Evolutionary conservation across 495 filamentous ascomycete species (phyloP).

Genomic region (Neurospora sp.): DNA sequence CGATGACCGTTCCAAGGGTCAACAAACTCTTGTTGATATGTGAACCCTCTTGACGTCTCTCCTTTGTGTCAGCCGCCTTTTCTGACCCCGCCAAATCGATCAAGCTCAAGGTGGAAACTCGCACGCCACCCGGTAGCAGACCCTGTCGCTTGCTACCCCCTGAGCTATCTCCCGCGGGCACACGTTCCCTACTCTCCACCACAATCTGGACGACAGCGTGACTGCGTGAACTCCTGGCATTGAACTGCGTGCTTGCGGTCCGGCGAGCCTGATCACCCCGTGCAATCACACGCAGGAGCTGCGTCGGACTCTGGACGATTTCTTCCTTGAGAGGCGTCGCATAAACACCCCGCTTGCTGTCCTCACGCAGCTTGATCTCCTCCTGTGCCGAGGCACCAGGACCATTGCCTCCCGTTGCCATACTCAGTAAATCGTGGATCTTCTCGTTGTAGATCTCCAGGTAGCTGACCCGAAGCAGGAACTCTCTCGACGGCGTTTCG

Average conservation of each 20-base stretch:
- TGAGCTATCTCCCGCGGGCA: slow-evolving; percentile 40
- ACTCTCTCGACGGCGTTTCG: slow-evolving; percentile 90
- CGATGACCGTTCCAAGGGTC: slow-evolving; percentile 91
- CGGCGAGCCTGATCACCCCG: slow-evolving; percentile 83
- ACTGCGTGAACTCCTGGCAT: slow-evolving; percentile 89
- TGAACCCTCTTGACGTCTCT: slow-evolving; percentile 85
- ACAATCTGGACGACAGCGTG: slow-evolving; percentile 98
- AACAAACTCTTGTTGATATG: slow-evolving; percentile 98
- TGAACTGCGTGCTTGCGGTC: slow-evolving; percentile 91
- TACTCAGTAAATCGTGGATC: slow-evolving; percentile 86
- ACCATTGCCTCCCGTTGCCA: slow-evolving; percentile 41
- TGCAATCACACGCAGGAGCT: slow-evolving; percentile 89
- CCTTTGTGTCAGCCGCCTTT: slow-evolving; percentile 88
- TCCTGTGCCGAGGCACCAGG: slow-evolving; percentile 48
- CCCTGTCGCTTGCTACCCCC: slow-evolving; percentile 54
- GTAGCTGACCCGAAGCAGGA: slow-evolving; percentile 93
- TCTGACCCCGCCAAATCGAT: slow-evolving; percentile 97
- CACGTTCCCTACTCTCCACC: slow-evolving; percentile 87
- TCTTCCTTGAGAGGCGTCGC: slow-evolving; percentile 94
- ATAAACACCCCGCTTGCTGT: slow-evolving; percentile 92
- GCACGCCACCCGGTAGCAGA: slow-evolving; percentile 78
- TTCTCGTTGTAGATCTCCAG: slow-evolving; percentile 98
- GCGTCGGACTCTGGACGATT: slow-evolving; percentile 95
- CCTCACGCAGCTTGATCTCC: slow-evolving; percentile 93
- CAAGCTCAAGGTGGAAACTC: slow-evolving; percentile 87